phyloP scores from a whole-genome alignment of 805 yeast genomes.

The Citeromyces nyonsensis region DNA sequence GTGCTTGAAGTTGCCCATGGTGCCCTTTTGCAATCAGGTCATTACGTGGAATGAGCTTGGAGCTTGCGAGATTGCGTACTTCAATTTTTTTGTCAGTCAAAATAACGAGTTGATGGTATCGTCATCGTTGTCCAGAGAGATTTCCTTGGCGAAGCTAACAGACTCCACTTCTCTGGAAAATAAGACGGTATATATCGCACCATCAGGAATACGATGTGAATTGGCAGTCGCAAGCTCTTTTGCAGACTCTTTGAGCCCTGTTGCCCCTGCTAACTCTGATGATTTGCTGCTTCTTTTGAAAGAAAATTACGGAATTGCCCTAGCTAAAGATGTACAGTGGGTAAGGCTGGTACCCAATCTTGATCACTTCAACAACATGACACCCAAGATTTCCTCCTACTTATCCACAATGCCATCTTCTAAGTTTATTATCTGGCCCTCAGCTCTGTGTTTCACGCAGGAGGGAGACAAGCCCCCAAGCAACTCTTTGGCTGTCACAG shows the following conservation, averaged over 20 bases:
- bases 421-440: slow-evolving; percentile 60
- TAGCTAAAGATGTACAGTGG: slow-evolving; percentile 24
- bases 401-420: slow-evolving; percentile 20
- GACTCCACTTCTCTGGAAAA: slow-evolving; percentile 10
- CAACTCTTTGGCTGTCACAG: slow-evolving; percentile 5
- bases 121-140: slow-evolving; percentile 10
- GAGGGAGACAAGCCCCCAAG: slow-evolving; percentile 10
- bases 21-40: slow-evolving; percentile 36
- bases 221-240: slow-evolving; percentile 17
- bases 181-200: slow-evolving; percentile 31
- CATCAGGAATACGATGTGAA: slow-evolving; percentile 37
- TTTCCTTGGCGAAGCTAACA: slow-evolving; percentile 8
- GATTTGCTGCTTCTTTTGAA: slow-evolving; percentile 18
- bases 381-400: slow-evolving; percentile 45
- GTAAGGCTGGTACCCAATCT: slow-evolving; percentile 54
- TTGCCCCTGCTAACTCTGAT: slow-evolving; percentile 24
- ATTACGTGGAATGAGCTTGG: slow-evolving; percentile 3
- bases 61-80: slow-evolving; percentile 16
- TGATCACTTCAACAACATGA: slow-evolving; percentile 51
- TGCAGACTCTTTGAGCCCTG: slow-evolving; percentile 16
- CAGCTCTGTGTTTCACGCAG: slow-evolving; percentile 49
- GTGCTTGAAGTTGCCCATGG: slow-evolving; percentile 10
- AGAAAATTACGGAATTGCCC: slow-evolving; percentile 15
- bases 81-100: slow-evolving; percentile 31
- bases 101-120: slow-evolving; percentile 25